Percentiles rank a stretch among this genome's conserved stretches.
These are phyloP conservation scores for Albatrellus ellisii DNA, from an alignment of 768 basidiomycete species.

Conservation along the genomic window DNA sequence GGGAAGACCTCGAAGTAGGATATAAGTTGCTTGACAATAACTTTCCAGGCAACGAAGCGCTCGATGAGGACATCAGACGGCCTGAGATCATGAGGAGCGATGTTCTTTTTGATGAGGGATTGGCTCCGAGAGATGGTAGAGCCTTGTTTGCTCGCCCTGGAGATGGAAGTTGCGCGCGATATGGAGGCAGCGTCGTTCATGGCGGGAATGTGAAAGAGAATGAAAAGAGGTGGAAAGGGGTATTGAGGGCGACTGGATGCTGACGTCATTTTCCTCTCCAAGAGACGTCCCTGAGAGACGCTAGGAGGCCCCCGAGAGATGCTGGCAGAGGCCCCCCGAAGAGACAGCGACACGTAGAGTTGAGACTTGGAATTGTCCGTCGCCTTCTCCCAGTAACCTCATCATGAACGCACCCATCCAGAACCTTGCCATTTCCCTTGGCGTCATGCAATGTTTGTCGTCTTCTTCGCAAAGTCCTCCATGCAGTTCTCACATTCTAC, in stretches of 20 bases:
- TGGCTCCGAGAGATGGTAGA: slow-evolving; percentile 71
- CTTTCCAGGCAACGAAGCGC: slow-evolving; percentile 89
- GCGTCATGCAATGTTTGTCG: slow-evolving; percentile 74
- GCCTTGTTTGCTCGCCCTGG: slow-evolving; percentile 46
- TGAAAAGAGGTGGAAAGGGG: neutral
- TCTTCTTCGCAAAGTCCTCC: neutral
- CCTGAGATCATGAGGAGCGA: slow-evolving; percentile 77
- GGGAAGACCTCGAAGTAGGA: slow-evolving; percentile 78
- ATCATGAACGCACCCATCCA: slow-evolving; percentile 12
- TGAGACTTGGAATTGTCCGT: too few species aligned
- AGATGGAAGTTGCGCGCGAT: slow-evolving; percentile 63
- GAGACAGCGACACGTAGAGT: neutral
- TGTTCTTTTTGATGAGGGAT: slow-evolving; percentile 90
- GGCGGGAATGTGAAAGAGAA: slow-evolving; percentile 7
- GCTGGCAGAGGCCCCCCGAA: neutral
- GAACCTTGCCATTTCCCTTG: slow-evolving; percentile 83
- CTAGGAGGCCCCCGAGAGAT: neutral
- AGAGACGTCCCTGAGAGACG: neutral
- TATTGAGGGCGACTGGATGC: neutral
- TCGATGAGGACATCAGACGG: slow-evolving; percentile 97
- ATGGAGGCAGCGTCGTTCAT: slow-evolving; percentile 35
- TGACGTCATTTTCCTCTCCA: slow-evolving; percentile 1
- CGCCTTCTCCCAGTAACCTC: neutral
- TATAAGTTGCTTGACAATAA: slow-evolving; percentile 90
- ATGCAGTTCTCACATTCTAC: slow-evolving; percentile 8